These are phyloP conservation scores for Cordyceps cateniannulata DNA, from an alignment of 2,329 filamentous ascomycete genomes.

Conservation along the genomic window DNA sequence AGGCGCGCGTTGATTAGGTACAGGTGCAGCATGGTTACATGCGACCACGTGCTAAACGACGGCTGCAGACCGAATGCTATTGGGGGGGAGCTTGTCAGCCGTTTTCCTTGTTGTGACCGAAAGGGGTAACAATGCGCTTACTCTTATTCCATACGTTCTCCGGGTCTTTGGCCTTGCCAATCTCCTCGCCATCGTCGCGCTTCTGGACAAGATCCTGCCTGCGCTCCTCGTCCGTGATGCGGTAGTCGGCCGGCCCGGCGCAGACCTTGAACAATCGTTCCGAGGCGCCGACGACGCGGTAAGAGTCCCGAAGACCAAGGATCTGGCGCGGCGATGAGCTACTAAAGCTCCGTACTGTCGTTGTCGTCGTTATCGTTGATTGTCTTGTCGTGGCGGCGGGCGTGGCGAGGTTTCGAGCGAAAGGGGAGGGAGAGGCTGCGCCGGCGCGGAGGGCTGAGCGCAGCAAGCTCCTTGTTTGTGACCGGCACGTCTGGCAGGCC, in stretches of 20 bases:
- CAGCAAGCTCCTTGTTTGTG: constrained; percentile 35
- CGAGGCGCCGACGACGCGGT: constrained; percentile 73
- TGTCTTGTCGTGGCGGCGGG: constrained; percentile 4
- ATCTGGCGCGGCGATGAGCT: constrained; percentile 27
- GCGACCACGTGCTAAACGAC: constrained; percentile 93
- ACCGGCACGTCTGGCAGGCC: constrained; percentile 44
- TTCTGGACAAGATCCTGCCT: constrained; percentile 62
- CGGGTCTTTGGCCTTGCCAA: constrained; percentile 46
- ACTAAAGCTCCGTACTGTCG: constrained; percentile 28
- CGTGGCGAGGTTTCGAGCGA: constrained; percentile 14
- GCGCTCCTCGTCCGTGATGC: constrained; percentile 60
- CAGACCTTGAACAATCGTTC: constrained; percentile 74
- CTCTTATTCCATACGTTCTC: constrained; percentile 65
- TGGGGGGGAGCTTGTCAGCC: background rate
- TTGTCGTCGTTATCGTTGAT: background rate
- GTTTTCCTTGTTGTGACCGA: no score
- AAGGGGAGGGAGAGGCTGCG: constrained; percentile 21
- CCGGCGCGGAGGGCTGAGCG: constrained; percentile 25
- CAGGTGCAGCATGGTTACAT: constrained; percentile 94
- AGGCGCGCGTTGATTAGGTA: constrained; percentile 82
- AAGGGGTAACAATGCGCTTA: no score
- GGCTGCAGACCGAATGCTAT: constrained; percentile 71
- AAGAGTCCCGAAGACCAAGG: constrained; percentile 40
- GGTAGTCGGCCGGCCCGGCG: constrained; percentile 67
- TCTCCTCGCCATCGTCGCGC: constrained; percentile 72